phyloP scores from a whole-genome alignment of 2,329 filamentous ascomycete genomes.

The Botrytis tulipae region DNA sequence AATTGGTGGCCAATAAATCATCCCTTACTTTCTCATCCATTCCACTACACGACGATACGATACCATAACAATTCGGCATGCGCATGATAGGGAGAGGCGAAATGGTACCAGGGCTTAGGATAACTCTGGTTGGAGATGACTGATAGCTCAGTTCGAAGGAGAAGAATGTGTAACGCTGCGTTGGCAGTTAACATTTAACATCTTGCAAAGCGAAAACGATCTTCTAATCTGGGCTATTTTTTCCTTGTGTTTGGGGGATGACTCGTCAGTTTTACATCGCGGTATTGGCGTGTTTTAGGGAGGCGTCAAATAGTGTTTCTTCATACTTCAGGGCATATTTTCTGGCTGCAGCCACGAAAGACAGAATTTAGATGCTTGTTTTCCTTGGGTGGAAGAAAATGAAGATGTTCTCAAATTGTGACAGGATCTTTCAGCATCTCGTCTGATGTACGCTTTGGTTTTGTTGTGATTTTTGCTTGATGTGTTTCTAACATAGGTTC shows the following conservation, averaged over 20 bases:
- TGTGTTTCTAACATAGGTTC: constrained; percentile 6
- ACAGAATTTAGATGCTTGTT: constrained; percentile 23
- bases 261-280: constrained; percentile 24
- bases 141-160: not conserved
- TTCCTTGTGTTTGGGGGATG: constrained; percentile 20
- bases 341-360: constrained; percentile 4
- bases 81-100: not conserved
- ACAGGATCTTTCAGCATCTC: not conserved
- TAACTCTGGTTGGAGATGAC: constrained; percentile 6
- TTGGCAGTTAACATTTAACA: constrained; percentile 14
- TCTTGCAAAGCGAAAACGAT: constrained; percentile 19
- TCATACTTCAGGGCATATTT: constrained; percentile 26
- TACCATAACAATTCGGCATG: constrained; percentile 1
- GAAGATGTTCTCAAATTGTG: constrained; percentile 1
- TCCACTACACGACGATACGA: constrained; percentile 17
- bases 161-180: constrained; percentile 2
- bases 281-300: constrained; percentile 33
- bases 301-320: constrained; percentile 30
- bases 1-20: constrained; percentile 64
- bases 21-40: not conserved
- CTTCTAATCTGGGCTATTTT: constrained; percentile 23
- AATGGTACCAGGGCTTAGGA: constrained; percentile 9
- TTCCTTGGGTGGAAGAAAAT: constrained; percentile 6
- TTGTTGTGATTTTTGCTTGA: not conserved
- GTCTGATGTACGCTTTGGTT: not conserved